Evolutionary conservation across 768 basidiomycete genomes (phyloP), one percentile per base, ranked within the genome.

Genomic region (Infundibulicybe gibba): DNA sequence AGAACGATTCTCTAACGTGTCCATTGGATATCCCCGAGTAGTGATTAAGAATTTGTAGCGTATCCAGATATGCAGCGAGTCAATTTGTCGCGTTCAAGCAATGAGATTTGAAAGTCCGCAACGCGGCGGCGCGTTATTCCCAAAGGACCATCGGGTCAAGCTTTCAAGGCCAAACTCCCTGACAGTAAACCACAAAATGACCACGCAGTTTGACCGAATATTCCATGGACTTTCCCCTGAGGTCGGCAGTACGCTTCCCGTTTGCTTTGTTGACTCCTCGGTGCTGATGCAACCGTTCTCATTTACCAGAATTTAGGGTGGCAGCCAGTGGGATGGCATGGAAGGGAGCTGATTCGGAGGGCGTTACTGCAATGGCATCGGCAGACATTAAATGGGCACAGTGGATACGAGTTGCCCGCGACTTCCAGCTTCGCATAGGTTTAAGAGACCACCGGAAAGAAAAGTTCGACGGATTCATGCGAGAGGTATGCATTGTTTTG

Each of bases 301-400:
- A 9, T 49, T 32, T 32, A n/a, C 12, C 54, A 91, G 89, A 90
- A 71, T 75, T 98, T 51, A 92, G 97, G 54, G 76, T 99, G 55
- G 94, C 93, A 10, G 60, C 76, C 40, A 89, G 85, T 54, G 97
- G 97, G 39, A 85, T 98, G 73, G 97, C 92, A 5, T 98, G 97
- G 97, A 97, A 86, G 52, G 87, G 81, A 37, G 77, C 80, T 40
- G 88, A 90, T 14, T 75, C 71, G 12, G 82, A 84, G 37, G 67
- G 70, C 3, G 77, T 84, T 35, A 73, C 74, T 11, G 82, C 87
- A 10, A 74, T 94, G 48, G 71, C 82, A 11, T 75, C 80, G 2
- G 67, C 64, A 19, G 86, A 91, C 56, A 87, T 97, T 53, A 93
- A 90, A 65, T 92, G 87, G 83, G 83, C 80, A 0, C 87, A 90